Conservation (phyloP, 2,329 filamentous ascomycete species). For the Aureobasidium uvarum region DNA sequence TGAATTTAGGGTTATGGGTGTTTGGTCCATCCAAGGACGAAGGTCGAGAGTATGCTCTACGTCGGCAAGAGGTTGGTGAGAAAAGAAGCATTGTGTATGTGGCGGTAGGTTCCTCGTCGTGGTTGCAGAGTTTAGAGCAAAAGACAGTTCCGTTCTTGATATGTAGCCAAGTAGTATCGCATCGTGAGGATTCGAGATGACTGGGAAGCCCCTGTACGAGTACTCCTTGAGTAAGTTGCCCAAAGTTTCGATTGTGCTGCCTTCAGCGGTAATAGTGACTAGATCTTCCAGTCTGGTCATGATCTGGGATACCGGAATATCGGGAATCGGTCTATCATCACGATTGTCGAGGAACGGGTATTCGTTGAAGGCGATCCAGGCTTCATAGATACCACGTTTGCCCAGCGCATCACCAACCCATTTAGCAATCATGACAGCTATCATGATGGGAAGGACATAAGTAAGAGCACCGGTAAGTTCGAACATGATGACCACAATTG, state of each 20-base stretch:
- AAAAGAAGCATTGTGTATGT: conserved; percentile 79
- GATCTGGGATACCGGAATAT: conserved; percentile 79
- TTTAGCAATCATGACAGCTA: conserved; percentile 96
- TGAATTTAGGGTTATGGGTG: conserved; percentile 78
- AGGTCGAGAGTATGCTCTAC: conserved; percentile 78
- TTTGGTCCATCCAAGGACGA: conserved; percentile 98
- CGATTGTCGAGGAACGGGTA: conserved; percentile 95
- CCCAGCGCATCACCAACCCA: conserved; percentile 98
- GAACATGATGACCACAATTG: conserved; percentile 99
- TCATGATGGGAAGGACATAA: conserved; percentile 98
- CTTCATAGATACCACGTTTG: conserved; percentile 91
- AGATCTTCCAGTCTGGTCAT: conserved; percentile 94
- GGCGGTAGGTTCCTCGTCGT: conserved; percentile 58
- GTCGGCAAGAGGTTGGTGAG: conserved; percentile 77
- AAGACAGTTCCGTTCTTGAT: conserved; percentile 82
- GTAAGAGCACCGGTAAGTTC: conserved; percentile 94
- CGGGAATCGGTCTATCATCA: conserved; percentile 73
- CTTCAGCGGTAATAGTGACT: conserved; percentile 79
- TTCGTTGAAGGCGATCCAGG: conserved; percentile 94
- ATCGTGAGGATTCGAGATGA: conserved; percentile 74
- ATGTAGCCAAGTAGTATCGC: conserved; percentile 89
- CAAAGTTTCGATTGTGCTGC: conserved; percentile 71
- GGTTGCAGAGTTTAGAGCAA: conserved; percentile 67
- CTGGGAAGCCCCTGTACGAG: conserved; percentile 85
- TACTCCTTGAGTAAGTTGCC: conserved; percentile 68